These are phyloP conservation scores for Saccharum hybrid DNA, from an alignment of 202 grass and related monocot species.

Conservation along the genomic window DNA sequence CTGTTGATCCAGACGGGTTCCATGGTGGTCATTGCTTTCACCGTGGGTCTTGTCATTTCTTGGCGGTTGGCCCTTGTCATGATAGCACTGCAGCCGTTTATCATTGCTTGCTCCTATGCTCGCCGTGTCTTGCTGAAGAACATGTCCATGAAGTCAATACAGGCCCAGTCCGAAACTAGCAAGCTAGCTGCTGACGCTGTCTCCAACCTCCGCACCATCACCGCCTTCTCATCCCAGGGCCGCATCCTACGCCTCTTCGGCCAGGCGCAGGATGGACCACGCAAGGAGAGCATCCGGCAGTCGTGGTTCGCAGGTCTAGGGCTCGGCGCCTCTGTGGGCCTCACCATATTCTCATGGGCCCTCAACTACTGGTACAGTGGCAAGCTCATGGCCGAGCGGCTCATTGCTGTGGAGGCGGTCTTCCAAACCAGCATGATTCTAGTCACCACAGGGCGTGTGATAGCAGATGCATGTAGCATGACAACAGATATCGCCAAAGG, in stretches of 20 bases:
- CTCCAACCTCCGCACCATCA: slow-evolving; percentile 74
- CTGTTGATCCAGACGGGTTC: slow-evolving; percentile 77
- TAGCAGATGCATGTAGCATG: slow-evolving; percentile 82
- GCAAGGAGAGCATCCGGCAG: slow-evolving; percentile 65
- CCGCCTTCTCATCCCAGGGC: slow-evolving; percentile 83
- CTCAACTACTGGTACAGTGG: slow-evolving; percentile 85
- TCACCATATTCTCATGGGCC: slow-evolving; percentile 73
- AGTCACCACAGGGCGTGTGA: slow-evolving; percentile 71
- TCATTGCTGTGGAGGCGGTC: slow-evolving; percentile 53
- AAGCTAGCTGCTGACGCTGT: slow-evolving; percentile 85
- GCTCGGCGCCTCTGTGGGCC: slow-evolving; percentile 65
- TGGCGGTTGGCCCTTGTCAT: slow-evolving; percentile 85
- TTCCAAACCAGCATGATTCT: slow-evolving; percentile 82
- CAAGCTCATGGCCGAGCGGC: slow-evolving; percentile 52
- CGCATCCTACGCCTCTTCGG: slow-evolving; percentile 73
- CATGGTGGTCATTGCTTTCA: slow-evolving; percentile 65
- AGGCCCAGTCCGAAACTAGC: slow-evolving; percentile 69
- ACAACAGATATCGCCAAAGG: slow-evolving; percentile 88
- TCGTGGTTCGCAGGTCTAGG: slow-evolving; percentile 73
- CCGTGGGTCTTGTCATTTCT: slow-evolving; percentile 74
- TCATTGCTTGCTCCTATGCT: neutral
- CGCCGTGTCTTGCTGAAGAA: slow-evolving; percentile 11
- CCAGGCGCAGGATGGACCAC: slow-evolving; percentile 59
- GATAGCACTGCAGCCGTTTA: slow-evolving; percentile 63
- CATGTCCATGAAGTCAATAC: slow-evolving; percentile 72